A percentile compares a stretch with the other conserved stretches of the same genome.
phyloP scores from a whole-genome alignment of 2,329 filamentous ascomycete genomes.

The Raffaelea ambrosiae region DNA sequence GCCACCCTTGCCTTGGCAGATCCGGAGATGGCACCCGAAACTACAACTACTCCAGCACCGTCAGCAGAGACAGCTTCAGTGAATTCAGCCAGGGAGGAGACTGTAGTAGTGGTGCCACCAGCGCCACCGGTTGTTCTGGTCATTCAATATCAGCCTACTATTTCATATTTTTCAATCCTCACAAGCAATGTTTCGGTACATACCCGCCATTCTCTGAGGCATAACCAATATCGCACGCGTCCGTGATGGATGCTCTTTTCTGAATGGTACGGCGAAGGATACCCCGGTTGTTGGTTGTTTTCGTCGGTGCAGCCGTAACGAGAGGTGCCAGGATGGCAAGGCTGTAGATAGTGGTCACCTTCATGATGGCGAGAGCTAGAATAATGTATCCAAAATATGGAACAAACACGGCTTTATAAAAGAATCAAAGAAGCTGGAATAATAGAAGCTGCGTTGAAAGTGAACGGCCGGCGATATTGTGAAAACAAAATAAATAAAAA shows the following conservation, averaged over 20 bases:
- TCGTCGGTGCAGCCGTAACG: not conserved
- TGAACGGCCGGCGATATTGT: not conserved
- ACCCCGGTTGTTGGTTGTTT: not conserved
- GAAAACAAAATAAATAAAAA: no score
- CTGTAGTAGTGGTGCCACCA: constrained; percentile 45
- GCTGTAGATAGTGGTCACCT: not conserved
- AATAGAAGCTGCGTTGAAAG: not conserved
- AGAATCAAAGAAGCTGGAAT: not conserved
- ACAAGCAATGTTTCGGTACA: not conserved
- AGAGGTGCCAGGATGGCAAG: not conserved
- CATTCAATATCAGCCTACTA: not conserved
- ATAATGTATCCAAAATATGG: not conserved
- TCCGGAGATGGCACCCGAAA: constrained; percentile 34
- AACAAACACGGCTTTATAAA: not conserved
- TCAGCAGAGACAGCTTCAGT: constrained; percentile 39
- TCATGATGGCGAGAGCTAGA: constrained; percentile 1
- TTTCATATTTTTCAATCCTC: no score
- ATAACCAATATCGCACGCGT: constrained; percentile 28
- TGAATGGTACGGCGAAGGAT: not conserved
- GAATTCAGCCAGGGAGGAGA: constrained; percentile 40
- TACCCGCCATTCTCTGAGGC: constrained; percentile 33
- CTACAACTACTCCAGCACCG: constrained; percentile 34
- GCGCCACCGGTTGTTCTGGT: constrained; percentile 42
- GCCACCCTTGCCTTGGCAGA: constrained; percentile 33
- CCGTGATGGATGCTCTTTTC: constrained; percentile 6